Conservation (phyloP, 2,329 filamentous ascomycete species). For the Fusarium sp. region DNA sequence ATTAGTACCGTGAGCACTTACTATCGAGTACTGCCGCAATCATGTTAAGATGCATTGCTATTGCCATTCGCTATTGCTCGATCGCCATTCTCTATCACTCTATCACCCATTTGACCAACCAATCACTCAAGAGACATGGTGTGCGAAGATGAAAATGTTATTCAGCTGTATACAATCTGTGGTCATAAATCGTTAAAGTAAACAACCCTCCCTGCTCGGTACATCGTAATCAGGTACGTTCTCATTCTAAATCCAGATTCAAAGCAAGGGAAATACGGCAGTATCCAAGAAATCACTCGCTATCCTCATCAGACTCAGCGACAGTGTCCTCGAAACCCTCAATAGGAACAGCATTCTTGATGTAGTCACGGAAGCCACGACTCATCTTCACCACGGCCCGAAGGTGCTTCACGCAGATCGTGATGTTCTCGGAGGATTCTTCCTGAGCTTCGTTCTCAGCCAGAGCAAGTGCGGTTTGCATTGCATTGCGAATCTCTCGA, state of each 20-base stretch:
- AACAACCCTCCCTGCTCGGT: background rate
- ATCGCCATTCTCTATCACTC: too few species aligned
- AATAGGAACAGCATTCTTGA: conserved; percentile 38
- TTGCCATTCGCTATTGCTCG: too few species aligned
- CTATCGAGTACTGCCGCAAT: too few species aligned
- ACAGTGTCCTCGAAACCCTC: conserved; percentile 39
- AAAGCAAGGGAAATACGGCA: background rate
- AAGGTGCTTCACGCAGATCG: conserved; percentile 49
- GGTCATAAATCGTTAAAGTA: background rate
- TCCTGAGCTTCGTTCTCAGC: conserved; percentile 57
- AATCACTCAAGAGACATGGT: background rate
- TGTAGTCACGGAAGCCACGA: conserved; percentile 50
- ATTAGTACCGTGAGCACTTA: too few species aligned
- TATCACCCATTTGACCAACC: too few species aligned
- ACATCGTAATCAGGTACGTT: background rate
- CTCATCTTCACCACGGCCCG: conserved; percentile 52
- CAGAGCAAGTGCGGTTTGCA: conserved; percentile 58
- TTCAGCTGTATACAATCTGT: background rate
- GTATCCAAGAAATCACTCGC: background rate
- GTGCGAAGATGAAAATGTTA: background rate
- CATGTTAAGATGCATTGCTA: too few species aligned
- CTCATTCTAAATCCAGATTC: background rate
- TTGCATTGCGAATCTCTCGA: conserved; percentile 56
- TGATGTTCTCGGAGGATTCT: conserved; percentile 46
- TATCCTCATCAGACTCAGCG: conserved; percentile 33